Evolutionary conservation across 768 basidiomycete genomes (phyloP).

Genomic region (Hemileccinum rubropunctum): DNA sequence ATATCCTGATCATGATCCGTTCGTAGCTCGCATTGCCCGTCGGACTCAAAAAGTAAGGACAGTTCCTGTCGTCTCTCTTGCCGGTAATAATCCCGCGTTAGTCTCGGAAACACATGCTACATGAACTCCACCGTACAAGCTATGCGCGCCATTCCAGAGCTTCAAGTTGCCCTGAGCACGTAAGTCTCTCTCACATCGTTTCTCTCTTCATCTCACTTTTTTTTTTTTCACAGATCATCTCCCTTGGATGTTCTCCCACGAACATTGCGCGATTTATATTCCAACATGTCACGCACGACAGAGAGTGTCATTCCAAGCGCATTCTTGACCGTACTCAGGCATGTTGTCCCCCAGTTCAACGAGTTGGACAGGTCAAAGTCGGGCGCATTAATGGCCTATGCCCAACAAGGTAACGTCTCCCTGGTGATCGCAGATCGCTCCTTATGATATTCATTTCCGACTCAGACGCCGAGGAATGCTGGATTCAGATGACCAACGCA

Average conservation of each 20-base stretch:
- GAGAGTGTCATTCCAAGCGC: slow-evolving; percentile 67
- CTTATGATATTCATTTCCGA: slow-evolving; percentile 2
- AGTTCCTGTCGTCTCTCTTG: not conserved
- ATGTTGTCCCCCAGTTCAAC: slow-evolving; percentile 87
- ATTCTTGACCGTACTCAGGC: slow-evolving; percentile 71
- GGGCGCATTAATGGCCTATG: slow-evolving; percentile 49
- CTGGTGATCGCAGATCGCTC: not conserved
- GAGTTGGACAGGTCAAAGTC: slow-evolving; percentile 55
- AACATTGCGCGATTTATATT: slow-evolving; percentile 68
- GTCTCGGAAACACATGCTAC: slow-evolving; percentile 94
- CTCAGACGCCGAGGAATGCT: slow-evolving; percentile 93
- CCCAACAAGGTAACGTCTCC: slow-evolving; percentile 65
- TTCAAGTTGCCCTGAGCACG: slow-evolving; percentile 67
- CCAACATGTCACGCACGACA: slow-evolving; percentile 69
- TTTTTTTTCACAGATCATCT: slow-evolving; percentile 27
- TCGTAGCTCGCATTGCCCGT: slow-evolving; percentile 73
- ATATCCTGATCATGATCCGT: slow-evolving; percentile 1
- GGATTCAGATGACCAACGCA: slow-evolving; percentile 67
- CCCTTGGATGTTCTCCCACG: slow-evolving; percentile 43
- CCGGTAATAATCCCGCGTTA: slow-evolving; percentile 17
- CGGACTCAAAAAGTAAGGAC: slow-evolving; percentile 68
- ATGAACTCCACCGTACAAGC: slow-evolving; percentile 96
- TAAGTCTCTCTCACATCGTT: slow-evolving; percentile 32
- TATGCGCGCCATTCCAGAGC: slow-evolving; percentile 88
- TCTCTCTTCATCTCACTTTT: not conserved